These are phyloP conservation scores for Fusarium buharicum DNA, from an alignment of 2,329 filamentous ascomycete genomes.

Conservation along the genomic window DNA sequence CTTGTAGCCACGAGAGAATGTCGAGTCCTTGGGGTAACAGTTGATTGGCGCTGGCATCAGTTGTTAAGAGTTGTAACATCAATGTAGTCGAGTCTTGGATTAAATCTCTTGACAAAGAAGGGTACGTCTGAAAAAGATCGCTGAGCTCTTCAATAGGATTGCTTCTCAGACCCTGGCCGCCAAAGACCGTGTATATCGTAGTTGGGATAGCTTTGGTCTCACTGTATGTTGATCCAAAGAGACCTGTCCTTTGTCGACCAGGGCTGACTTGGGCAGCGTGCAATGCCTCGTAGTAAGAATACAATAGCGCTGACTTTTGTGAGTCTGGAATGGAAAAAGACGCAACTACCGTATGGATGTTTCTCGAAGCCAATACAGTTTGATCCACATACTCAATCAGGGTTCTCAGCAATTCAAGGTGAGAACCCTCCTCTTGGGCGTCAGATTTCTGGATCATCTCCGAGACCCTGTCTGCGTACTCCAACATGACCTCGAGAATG, in stretches of 20 bases:
- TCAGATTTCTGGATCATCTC: neutral
- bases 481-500: slow-evolving; percentile 6
- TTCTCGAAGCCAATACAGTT: slow-evolving; percentile 1
- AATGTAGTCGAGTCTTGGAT: neutral
- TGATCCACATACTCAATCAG: slow-evolving; percentile 12
- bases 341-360: slow-evolving; percentile 6
- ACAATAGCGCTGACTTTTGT: slow-evolving; percentile 8
- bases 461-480: slow-evolving; percentile 5
- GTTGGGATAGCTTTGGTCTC: neutral
- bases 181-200: slow-evolving; percentile 17
- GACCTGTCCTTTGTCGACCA: slow-evolving; percentile 1
- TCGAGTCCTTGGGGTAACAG: slow-evolving; percentile 4
- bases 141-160: slow-evolving; percentile 6
- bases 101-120: slow-evolving; percentile 3
- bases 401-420: neutral
- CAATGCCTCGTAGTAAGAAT: slow-evolving; percentile 15
- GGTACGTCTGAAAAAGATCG: slow-evolving; percentile 5
- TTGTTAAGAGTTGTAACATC: neutral
- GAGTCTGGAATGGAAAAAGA: neutral
- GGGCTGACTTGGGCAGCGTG: slow-evolving; percentile 9
- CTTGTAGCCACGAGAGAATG: slow-evolving; percentile 4
- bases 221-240: slow-evolving; percentile 6
- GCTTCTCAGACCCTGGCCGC: slow-evolving; percentile 18
- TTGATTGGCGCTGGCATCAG: neutral
- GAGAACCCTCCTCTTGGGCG: neutral